phyloP scores from a whole-genome alignment of 495 filamentous ascomycete genomes.

The Lepraria neglecta region DNA sequence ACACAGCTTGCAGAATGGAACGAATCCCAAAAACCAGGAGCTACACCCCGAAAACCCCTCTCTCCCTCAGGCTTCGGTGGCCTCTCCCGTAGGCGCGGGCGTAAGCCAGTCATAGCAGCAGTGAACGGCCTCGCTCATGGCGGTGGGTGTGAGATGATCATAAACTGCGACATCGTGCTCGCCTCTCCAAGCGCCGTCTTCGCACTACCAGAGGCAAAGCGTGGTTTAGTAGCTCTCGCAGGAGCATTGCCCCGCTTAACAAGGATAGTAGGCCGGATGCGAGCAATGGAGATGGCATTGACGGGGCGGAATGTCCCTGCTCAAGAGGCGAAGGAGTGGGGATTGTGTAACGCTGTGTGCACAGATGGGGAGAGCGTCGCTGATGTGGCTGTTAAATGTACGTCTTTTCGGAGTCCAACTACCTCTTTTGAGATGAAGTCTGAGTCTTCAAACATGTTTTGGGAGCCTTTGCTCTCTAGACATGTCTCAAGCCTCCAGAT shows the following conservation, averaged over 20 bases:
- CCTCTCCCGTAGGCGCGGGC: slow-evolving; percentile 28
- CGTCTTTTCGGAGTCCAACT: too few relatives aligned
- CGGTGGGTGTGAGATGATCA: slow-evolving; percentile 66
- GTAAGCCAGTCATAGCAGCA: slow-evolving; percentile 61
- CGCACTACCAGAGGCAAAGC: slow-evolving; percentile 59
- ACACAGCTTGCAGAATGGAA: slow-evolving; percentile 18
- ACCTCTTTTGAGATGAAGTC: too few relatives aligned
- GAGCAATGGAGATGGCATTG: slow-evolving; percentile 65
- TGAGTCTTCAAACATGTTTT: not conserved
- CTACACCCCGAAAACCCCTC: slow-evolving; percentile 18
- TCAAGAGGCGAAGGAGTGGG: slow-evolving; percentile 58
- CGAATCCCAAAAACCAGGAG: slow-evolving; percentile 5
- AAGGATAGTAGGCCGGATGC: slow-evolving; percentile 58
- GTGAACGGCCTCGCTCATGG: slow-evolving; percentile 72
- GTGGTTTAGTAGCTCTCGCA: slow-evolving; percentile 64
- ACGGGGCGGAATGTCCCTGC: slow-evolving; percentile 55
- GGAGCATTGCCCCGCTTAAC: slow-evolving; percentile 67
- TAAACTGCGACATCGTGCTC: slow-evolving; percentile 65
- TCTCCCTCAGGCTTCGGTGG: slow-evolving; percentile 31
- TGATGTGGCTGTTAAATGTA: slow-evolving; percentile 12
- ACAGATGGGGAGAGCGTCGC: slow-evolving; percentile 49
- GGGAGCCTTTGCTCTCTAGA: too few relatives aligned
- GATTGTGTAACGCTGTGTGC: slow-evolving; percentile 61
- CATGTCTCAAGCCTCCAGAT: too few relatives aligned
- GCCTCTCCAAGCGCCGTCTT: slow-evolving; percentile 52